phyloP scores from a whole-genome alignment of 768 basidiomycete species.

The Tulasnella sp. region DNA sequence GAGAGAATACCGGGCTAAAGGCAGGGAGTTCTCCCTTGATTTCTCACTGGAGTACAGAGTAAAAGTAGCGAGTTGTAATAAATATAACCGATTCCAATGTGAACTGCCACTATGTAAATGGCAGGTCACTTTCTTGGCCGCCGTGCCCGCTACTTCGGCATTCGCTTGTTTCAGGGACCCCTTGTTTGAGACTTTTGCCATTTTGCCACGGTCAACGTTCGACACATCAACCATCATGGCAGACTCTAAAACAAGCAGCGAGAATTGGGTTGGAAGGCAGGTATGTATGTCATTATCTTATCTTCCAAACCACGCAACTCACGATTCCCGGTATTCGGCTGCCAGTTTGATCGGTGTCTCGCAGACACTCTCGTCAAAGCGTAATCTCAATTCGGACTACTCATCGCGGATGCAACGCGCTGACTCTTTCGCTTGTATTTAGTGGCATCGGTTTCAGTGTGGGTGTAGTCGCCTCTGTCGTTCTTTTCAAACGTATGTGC shows the following conservation, averaged over 20 bases:
- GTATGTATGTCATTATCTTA: background rate
- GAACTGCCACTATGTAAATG: too few relatives aligned
- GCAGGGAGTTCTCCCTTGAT: too few relatives aligned
- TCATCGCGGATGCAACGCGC: background rate
- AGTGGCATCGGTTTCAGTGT: conserved; percentile 83
- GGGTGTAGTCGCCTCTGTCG: conserved; percentile 78
- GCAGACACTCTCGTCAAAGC: conserved; percentile 79
- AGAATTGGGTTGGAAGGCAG: conserved; percentile 9
- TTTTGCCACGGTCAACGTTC: too few relatives aligned
- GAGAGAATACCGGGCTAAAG: too few relatives aligned
- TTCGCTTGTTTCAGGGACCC: too few relatives aligned
- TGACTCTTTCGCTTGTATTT: conserved; percentile 18
- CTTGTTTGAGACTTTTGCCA: too few relatives aligned
- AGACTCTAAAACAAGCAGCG: conserved; percentile 6
- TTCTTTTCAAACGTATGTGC: conserved; percentile 75
- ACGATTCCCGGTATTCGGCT: background rate
- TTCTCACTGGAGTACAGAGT: too few relatives aligned
- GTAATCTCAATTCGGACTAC: conserved; percentile 28
- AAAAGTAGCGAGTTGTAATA: too few relatives aligned
- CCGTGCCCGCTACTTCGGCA: too few relatives aligned
- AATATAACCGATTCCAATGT: too few relatives aligned
- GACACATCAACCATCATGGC: too few relatives aligned
- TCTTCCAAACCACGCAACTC: background rate
- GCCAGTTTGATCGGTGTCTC: conserved; percentile 31
- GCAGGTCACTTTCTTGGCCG: too few relatives aligned